Conservation (phyloP, 768 basidiomycete genomes). For the Pholiota conissans region DNA sequence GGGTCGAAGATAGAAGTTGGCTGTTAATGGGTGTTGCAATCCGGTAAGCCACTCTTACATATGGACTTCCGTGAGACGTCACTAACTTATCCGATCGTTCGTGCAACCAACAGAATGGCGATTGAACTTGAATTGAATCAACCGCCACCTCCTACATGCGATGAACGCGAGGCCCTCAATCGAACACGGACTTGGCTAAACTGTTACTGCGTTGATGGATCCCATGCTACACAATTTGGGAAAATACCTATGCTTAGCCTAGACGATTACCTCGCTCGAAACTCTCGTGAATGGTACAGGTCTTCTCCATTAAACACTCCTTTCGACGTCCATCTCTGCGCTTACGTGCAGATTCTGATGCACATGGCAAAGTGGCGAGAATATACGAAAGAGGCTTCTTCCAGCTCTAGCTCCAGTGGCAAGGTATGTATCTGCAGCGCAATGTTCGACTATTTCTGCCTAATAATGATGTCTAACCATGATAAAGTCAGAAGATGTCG, state of each 20-base stretch:
- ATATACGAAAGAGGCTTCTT: constrained; percentile 12
- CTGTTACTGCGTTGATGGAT: constrained; percentile 75
- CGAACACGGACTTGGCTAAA: constrained; percentile 74
- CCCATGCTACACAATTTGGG: constrained; percentile 73
- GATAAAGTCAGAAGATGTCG: constrained; percentile 38
- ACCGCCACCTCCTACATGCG: constrained; percentile 45
- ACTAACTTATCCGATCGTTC: neutral
- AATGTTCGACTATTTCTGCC: neutral
- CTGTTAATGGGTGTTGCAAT: constrained; percentile 72
- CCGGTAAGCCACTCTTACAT: constrained; percentile 36
- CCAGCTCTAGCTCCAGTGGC: neutral
- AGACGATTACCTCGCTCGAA: constrained; percentile 60
- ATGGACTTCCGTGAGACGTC: neutral
- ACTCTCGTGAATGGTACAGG: constrained; percentile 50
- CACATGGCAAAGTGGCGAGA: constrained; percentile 48
- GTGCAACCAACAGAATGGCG: constrained; percentile 61
- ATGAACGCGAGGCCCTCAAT: constrained; percentile 67
- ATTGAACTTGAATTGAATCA: constrained; percentile 70
- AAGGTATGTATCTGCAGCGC: constrained; percentile 4
- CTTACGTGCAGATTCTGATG: constrained; percentile 51
- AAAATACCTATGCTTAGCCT: constrained; percentile 66
- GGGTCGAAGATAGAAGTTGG: constrained; percentile 75
- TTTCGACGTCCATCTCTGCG: constrained; percentile 49
- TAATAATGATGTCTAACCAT: neutral
- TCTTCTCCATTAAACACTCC: constrained; percentile 38